Percentiles rank a stretch among this genome's conserved stretches.
phyloP scores from a whole-genome alignment of 768 basidiomycete genomes.

The Rhizopogon sp. region DNA sequence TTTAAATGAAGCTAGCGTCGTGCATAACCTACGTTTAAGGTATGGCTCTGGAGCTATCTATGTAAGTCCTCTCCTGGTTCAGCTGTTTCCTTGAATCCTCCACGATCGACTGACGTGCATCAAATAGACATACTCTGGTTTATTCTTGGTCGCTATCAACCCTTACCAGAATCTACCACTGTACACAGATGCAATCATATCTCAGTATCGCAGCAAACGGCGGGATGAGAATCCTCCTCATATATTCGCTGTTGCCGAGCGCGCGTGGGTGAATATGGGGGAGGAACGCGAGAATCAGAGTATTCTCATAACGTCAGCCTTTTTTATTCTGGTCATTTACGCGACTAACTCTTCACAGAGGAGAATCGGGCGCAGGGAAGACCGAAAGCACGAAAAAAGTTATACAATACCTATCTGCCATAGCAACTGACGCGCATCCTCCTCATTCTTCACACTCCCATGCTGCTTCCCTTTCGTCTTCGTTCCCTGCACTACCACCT shows the following conservation, averaged over 20 bases:
- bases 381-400: conserved; percentile 99
- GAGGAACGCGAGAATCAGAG: conserved; percentile 97
- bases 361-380: conserved; percentile 98
- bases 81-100: conserved; percentile 1
- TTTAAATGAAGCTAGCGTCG: conserved; percentile 96
- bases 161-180: conserved; percentile 91
- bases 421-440: conserved; percentile 76
- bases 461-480: conserved; percentile 53
- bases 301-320: conserved; percentile 90
- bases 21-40: conserved; percentile 92
- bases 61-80: conserved; percentile 42
- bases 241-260: conserved; percentile 94
- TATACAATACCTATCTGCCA: conserved; percentile 97
- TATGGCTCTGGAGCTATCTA: conserved; percentile 92
- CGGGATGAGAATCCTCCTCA: conserved; percentile 93
- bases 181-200: conserved; percentile 83
- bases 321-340: conserved; percentile 1
- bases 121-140: conserved; percentile 82
- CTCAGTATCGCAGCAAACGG: conserved; percentile 86
- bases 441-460: conserved; percentile 58
- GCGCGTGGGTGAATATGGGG: conserved; percentile 98
- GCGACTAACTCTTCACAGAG: conserved; percentile 42
- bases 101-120: conserved; percentile 12
- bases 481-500: conserved; percentile 54
- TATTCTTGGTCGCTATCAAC: conserved; percentile 98